These are phyloP conservation scores for Colletotrichum gloeosporioides DNA, from an alignment of 2,329 filamentous ascomycete genomes.

Conservation along the genomic window DNA sequence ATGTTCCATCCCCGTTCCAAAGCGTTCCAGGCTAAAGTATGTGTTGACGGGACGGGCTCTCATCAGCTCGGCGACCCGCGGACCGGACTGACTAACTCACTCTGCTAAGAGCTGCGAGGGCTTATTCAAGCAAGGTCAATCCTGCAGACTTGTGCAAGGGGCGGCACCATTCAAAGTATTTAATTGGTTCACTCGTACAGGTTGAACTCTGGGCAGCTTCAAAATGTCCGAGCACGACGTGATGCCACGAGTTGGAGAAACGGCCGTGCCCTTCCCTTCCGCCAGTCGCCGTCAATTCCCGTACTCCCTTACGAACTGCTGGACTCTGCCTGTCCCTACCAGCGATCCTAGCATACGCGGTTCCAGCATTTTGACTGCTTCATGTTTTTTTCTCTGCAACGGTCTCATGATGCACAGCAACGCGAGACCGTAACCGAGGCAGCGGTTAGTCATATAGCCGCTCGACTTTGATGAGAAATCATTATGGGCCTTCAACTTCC, in stretches of 20 bases:
- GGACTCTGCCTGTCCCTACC: not conserved
- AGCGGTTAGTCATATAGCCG: not conserved
- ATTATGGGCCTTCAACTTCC: not conserved
- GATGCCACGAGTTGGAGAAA: not conserved
- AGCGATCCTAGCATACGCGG: not conserved
- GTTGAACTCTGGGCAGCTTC: not conserved
- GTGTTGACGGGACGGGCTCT: not conserved
- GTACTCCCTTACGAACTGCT: not conserved
- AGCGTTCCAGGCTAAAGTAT: slow-evolving; percentile 17
- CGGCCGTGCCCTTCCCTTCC: not conserved
- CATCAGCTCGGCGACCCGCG: not conserved
- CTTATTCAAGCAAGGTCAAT: not conserved
- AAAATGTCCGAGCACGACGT: not conserved
- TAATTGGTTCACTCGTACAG: not conserved
- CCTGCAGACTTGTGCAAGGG: not conserved
- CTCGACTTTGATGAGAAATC: not conserved
- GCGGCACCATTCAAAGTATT: not conserved
- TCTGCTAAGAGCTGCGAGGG: not conserved
- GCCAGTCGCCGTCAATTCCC: not conserved
- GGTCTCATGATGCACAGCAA: not conserved
- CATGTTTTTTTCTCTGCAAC: not conserved
- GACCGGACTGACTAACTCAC: not conserved
- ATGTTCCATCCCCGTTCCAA: slow-evolving; percentile 31
- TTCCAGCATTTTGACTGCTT: not conserved
- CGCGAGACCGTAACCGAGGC: not conserved